phyloP scores from a whole-genome alignment of 257 asterid species.

The Penstemon davidsonii region DNA sequence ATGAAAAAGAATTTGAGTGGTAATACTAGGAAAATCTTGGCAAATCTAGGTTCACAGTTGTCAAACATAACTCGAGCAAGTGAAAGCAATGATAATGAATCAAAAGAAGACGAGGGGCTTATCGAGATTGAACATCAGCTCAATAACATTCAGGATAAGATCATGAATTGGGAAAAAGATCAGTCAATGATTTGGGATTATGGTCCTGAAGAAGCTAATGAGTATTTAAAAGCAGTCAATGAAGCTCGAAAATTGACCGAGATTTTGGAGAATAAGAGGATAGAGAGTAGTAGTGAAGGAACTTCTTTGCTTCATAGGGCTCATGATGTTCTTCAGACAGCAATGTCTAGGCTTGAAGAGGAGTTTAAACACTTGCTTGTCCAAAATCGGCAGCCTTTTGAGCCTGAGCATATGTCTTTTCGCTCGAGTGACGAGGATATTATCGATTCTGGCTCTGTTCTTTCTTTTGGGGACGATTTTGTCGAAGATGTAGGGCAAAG shows the following conservation, averaged over 20 bases:
- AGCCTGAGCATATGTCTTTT: slow-evolving; percentile 84
- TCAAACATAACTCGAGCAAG: slow-evolving; percentile 38
- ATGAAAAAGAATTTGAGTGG: slow-evolving; percentile 46
- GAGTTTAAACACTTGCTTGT: slow-evolving; percentile 82
- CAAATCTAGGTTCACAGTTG: slow-evolving; percentile 71
- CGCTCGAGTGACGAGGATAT: slow-evolving; percentile 81
- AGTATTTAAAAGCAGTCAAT: slow-evolving; percentile 67
- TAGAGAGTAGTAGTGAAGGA: slow-evolving; percentile 35
- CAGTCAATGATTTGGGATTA: slow-evolving; percentile 81
- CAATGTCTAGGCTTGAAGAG: slow-evolving; percentile 87
- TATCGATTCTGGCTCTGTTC: slow-evolving; percentile 58
- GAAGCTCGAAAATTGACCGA: slow-evolving; percentile 63
- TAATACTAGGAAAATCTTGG: slow-evolving; percentile 58
- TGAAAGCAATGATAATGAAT: slow-evolving; percentile 29
- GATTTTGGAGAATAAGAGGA: slow-evolving; percentile 49
- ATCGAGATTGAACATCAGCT: slow-evolving; percentile 63
- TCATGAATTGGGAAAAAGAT: slow-evolving; percentile 73
- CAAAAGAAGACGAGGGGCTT: slow-evolving; percentile 34
- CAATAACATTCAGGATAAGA: slow-evolving; percentile 49
- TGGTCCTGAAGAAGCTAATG: slow-evolving; percentile 66
- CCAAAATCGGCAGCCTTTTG: slow-evolving; percentile 77
- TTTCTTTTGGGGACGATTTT: slow-evolving; percentile 84
- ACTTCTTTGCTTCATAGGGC: slow-evolving; percentile 45
- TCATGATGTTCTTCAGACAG: slow-evolving; percentile 74
- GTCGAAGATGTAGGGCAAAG: slow-evolving; percentile 62